Conservation (phyloP, 257 asterid genomes). For the Solanum gandarillasii region DNA sequence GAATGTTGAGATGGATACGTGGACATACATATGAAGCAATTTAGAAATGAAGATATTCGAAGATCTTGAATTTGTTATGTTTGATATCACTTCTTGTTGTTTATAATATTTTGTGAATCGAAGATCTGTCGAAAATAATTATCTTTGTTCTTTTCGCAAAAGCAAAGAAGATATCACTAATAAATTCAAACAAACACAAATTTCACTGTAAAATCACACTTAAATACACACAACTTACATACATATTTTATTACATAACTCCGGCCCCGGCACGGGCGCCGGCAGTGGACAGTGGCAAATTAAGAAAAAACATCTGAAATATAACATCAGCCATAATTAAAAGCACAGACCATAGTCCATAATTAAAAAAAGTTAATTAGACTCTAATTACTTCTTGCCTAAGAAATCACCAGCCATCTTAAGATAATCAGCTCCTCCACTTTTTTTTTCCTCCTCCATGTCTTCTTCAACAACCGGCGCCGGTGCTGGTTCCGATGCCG, state of each 20-base stretch:
- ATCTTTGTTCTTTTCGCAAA: background rate
- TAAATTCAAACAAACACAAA: background rate
- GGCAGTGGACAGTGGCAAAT: background rate
- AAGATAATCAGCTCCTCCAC: conserved; percentile 5
- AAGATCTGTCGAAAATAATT: fast-evolving
- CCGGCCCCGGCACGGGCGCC: background rate
- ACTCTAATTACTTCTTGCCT: background rate
- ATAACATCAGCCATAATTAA: background rate
- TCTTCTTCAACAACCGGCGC: background rate
- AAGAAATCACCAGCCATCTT: conserved; percentile 21
- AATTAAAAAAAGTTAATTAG: background rate
- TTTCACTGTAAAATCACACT: background rate
- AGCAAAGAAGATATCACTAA: background rate
- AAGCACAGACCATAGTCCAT: background rate
- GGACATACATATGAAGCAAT: fast-evolving
- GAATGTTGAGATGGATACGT: fast-evolving
- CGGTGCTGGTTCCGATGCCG: background rate
- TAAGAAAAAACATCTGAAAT: background rate
- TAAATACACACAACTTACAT: background rate
- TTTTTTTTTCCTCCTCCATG: background rate
- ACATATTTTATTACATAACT: background rate
- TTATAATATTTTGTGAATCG: too few relatives aligned
- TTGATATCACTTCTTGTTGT: background rate
- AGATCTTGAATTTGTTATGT: too few relatives aligned
- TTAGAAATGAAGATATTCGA: too few relatives aligned